Conservation (phyloP, 2,329 filamentous ascomycete species). For the Arthrobotrys pseudoclavata region DNA sequence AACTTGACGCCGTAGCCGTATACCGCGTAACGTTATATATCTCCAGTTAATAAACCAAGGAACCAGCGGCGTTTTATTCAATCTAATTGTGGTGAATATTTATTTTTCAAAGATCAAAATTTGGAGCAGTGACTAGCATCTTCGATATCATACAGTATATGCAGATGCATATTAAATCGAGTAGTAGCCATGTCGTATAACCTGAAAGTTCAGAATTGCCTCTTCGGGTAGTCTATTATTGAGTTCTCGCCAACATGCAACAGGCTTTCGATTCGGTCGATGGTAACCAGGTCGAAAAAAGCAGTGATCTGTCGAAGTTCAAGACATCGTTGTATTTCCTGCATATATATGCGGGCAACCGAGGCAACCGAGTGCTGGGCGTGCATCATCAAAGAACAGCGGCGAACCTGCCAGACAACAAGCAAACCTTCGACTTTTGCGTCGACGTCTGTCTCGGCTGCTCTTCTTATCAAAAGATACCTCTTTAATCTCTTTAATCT, state of each 20-base stretch:
- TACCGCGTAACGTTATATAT: conserved; percentile 5
- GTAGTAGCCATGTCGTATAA: not conserved
- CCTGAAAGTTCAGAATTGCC: conserved; percentile 7
- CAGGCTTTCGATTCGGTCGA: not conserved
- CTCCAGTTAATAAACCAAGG: not conserved
- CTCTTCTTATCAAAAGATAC: not conserved
- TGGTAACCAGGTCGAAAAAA: not conserved
- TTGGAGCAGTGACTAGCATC: no score
- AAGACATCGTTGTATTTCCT: not conserved
- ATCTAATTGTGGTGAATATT: no score
- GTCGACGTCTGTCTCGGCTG: not conserved
- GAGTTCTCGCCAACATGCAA: no score
- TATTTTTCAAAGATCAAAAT: no score
- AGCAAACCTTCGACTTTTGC: conserved; percentile 9
- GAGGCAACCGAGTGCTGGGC: conserved; percentile 7
- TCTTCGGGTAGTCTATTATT: conserved; percentile 1
- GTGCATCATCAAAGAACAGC: conserved; percentile 2
- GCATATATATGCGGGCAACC: not conserved
- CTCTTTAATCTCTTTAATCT: not conserved
- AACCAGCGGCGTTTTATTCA: no score
- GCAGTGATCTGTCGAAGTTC: conserved; percentile 15
- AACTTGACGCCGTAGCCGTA: conserved; percentile 2
- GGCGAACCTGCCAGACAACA: conserved; percentile 7
- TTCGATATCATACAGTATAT: no score
- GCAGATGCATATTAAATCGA: no score